phyloP scores from a whole-genome alignment of 1,139 yeast species.

The Yamadazyma kanchanaburiensis region DNA sequence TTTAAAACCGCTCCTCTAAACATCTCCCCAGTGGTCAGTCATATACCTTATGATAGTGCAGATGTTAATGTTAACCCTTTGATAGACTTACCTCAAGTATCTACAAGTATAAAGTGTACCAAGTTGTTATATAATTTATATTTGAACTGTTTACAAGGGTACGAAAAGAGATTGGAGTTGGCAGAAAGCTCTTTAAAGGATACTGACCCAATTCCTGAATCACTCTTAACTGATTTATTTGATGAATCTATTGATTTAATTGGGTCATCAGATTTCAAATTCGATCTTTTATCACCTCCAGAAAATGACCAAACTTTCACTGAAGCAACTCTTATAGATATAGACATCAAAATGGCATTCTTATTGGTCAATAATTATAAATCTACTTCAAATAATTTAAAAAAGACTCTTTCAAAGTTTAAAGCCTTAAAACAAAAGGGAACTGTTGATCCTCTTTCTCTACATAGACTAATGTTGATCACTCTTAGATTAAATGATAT shows the following conservation, averaged over 20 bases:
- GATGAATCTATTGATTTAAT: slow-evolving; percentile 13
- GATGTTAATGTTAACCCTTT: slow-evolving; percentile 30
- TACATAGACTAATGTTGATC: slow-evolving; percentile 48
- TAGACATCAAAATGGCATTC: slow-evolving; percentile 37
- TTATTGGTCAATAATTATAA: slow-evolving; percentile 19
- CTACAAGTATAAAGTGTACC: slow-evolving; percentile 31
- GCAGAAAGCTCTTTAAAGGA: slow-evolving; percentile 16
- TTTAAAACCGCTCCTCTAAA: slow-evolving; percentile 28
- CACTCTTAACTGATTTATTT: slow-evolving; percentile 1
- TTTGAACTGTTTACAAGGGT: slow-evolving; percentile 42
- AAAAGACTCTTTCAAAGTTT: slow-evolving; percentile 18
- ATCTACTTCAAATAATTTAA: slow-evolving; percentile 23
- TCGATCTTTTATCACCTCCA: slow-evolving; percentile 12
- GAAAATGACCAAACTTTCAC: slow-evolving; percentile 14
- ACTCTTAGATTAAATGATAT: slow-evolving; percentile 46
- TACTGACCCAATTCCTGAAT: neutral
- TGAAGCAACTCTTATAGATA: slow-evolving; percentile 39
- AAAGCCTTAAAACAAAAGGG: slow-evolving; percentile 19
- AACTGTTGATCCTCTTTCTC: slow-evolving; percentile 14
- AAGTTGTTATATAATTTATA: slow-evolving; percentile 34
- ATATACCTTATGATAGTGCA: slow-evolving; percentile 39
- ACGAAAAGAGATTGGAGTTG: slow-evolving; percentile 42
- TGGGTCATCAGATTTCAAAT: slow-evolving; percentile 13
- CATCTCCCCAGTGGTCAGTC: slow-evolving; percentile 34
- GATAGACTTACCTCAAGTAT: slow-evolving; percentile 26